Conservation (phyloP, 2,329 filamentous ascomycete genomes). For the Sarocladium strictum region DNA sequence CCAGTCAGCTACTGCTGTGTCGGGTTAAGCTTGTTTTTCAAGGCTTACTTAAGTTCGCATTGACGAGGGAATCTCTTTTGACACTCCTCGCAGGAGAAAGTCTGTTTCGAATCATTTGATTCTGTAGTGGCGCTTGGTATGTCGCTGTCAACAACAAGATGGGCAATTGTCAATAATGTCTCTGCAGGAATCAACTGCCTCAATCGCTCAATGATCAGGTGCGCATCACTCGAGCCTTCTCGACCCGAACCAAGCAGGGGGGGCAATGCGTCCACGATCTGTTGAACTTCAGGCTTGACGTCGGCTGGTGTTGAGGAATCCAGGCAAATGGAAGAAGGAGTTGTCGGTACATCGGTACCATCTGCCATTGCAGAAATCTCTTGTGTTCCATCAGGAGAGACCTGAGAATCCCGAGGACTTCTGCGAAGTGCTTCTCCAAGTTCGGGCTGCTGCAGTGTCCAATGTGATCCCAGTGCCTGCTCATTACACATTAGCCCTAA, state of each 20-base stretch:
- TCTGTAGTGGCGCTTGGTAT: slow-evolving; percentile 8
- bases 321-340: not conserved
- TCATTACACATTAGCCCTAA: no score
- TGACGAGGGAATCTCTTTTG: slow-evolving; percentile 40
- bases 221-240: not conserved
- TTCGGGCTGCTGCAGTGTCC: not conserved
- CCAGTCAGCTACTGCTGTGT: slow-evolving; percentile 13
- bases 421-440: not conserved
- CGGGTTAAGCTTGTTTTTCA: not conserved
- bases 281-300: not conserved
- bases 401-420: not conserved
- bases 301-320: not conserved
- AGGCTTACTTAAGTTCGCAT: slow-evolving; percentile 52
- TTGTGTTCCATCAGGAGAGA: not conserved
- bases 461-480: not conserved
- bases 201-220: not conserved
- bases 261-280: not conserved
- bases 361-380: not conserved
- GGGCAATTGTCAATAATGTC: not conserved
- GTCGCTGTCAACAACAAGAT: not conserved
- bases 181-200: not conserved
- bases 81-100: slow-evolving; percentile 32
- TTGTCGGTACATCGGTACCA: not conserved
- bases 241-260: not conserved
- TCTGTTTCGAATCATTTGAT: slow-evolving; percentile 14